Evolutionary conservation across 345 rosid species (phyloP).

Genomic region (Citropsis articulata): DNA sequence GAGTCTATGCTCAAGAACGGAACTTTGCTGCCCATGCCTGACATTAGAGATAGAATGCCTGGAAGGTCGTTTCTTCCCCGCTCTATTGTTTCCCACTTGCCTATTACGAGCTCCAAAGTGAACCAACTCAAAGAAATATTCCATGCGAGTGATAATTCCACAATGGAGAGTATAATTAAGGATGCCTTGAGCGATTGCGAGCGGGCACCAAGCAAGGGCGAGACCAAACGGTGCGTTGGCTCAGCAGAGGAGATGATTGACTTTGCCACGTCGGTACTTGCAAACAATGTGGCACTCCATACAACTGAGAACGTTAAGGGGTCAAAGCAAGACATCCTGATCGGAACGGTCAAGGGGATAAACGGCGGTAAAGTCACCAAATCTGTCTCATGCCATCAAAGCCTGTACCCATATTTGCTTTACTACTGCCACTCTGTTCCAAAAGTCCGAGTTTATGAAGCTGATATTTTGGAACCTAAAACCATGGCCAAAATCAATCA

Average conservation of each 20-base stretch:
- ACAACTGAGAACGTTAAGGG: conserved; percentile 61
- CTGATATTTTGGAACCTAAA: conserved; percentile 58
- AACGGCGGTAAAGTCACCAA: conserved; percentile 64
- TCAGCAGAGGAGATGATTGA: conserved; percentile 89
- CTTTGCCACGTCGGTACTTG: conserved; percentile 63
- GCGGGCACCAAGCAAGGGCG: conserved; percentile 60
- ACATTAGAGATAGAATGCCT: conserved; percentile 84
- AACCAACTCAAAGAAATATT: conserved; percentile 35
- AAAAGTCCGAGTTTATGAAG: conserved; percentile 71
- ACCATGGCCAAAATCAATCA: conserved; percentile 50
- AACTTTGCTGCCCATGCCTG: conserved; percentile 73
- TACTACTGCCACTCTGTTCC: conserved; percentile 92
- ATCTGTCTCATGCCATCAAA: conserved; percentile 87
- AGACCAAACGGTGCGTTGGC: conserved; percentile 76
- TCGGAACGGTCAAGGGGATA: conserved; percentile 56
- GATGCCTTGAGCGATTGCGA: conserved; percentile 64
- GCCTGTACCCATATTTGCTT: conserved; percentile 67
- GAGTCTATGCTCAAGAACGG: conserved; percentile 65
- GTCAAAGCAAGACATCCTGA: conserved; percentile 43
- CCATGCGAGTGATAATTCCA: conserved; percentile 54
- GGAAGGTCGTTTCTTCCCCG: conserved; percentile 84
- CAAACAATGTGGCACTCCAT: conserved; percentile 46
- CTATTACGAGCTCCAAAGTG: conserved; percentile 43
- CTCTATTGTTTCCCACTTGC: conserved; percentile 46
- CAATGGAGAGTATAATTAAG: conserved; percentile 49